A percentile compares a stretch with the other conserved stretches of the same genome.
phyloP scores from a whole-genome alignment of 2,329 filamentous ascomycete species.

The Clonostachys rosea region DNA sequence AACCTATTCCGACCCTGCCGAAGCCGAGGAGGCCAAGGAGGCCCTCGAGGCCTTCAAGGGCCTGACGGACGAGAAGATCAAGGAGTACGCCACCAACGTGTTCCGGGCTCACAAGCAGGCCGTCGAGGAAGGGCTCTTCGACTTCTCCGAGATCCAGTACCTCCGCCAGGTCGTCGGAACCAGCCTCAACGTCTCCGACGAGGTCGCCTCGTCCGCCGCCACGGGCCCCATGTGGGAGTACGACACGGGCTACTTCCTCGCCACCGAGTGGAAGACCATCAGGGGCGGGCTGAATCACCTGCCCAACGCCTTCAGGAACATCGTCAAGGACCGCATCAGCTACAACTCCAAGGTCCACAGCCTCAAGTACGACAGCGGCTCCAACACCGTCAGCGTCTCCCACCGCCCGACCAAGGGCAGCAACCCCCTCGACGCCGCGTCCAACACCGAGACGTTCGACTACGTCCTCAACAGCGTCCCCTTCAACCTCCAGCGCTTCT shows the following conservation, averaged over 20 bases:
- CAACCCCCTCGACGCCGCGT: slow-evolving; percentile 23
- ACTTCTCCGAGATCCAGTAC: slow-evolving; percentile 62
- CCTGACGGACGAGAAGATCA: slow-evolving; percentile 11
- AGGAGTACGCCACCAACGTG: slow-evolving; percentile 31
- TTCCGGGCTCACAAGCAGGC: slow-evolving; percentile 32
- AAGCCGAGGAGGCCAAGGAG: slow-evolving; percentile 18
- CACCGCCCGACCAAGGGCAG: slow-evolving; percentile 49
- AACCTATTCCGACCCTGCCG: slow-evolving; percentile 19
- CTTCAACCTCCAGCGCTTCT: slow-evolving; percentile 59
- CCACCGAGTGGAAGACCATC: slow-evolving; percentile 7
- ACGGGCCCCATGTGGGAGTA: slow-evolving; percentile 12
- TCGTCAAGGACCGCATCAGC: slow-evolving; percentile 50
- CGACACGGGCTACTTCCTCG: slow-evolving; percentile 11
- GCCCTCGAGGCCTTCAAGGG: slow-evolving; percentile 24
- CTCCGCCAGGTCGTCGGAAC: slow-evolving; percentile 46
- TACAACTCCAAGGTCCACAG: slow-evolving; percentile 53
- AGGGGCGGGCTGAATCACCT: slow-evolving; percentile 24
- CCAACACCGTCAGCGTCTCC: slow-evolving; percentile 45
- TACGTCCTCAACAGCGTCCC: slow-evolving; percentile 63
- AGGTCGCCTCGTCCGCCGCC: slow-evolving; percentile 12
- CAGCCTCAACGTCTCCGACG: slow-evolving; percentile 43
- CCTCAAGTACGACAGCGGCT: slow-evolving; percentile 42
- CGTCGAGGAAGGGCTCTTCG: slow-evolving; percentile 45
- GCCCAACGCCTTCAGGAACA: slow-evolving; percentile 56
- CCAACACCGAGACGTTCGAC: slow-evolving; percentile 47